A percentile compares a stretch with the other conserved stretches of the same genome.
Evolutionary conservation across 2,329 filamentous ascomycete species (phyloP).

Genomic region (Ceratocystis ficicola): DNA sequence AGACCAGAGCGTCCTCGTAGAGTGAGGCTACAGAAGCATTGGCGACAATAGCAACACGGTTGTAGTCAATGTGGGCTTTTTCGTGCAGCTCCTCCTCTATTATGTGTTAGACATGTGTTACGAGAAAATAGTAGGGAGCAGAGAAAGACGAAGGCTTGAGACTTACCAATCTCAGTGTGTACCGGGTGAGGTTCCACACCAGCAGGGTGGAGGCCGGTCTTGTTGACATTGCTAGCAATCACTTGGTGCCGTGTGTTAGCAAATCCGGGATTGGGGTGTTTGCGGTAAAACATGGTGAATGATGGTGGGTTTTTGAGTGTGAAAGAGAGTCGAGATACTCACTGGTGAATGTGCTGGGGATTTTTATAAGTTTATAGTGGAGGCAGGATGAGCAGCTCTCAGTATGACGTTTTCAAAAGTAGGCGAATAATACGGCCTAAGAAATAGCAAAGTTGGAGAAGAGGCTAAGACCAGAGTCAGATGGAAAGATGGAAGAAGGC

Average conservation of each 20-base stretch:
- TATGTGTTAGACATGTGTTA: conserved; percentile 22
- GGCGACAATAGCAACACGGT: conserved; percentile 90
- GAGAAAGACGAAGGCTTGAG: neutral
- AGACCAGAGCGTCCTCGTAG: conserved; percentile 94
- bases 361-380: neutral
- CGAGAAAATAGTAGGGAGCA: neutral
- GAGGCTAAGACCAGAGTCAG: neutral
- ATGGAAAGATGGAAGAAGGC: neutral
- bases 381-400: neutral
- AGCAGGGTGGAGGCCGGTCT: conserved; percentile 78
- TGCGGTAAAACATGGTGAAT: neutral
- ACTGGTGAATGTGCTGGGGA: neutral
- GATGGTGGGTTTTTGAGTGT: neutral
- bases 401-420: neutral
- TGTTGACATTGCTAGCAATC: conserved; percentile 60
- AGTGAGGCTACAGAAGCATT: conserved; percentile 92
- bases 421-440: conserved; percentile 5
- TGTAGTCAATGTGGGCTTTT: conserved; percentile 97
- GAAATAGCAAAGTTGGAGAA: conserved; percentile 9
- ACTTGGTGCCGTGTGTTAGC: conserved; percentile 30
- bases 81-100: conserved; percentile 87
- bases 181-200: conserved; percentile 79
- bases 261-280: conserved; percentile 11
- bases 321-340: neutral
- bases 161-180: conserved; percentile 76